A percentile compares a stretch with the other conserved stretches of the same genome.
Evolutionary conservation across 139 green algal species (phyloP).

Genomic region (Zygnema circumcarinatum): DNA sequence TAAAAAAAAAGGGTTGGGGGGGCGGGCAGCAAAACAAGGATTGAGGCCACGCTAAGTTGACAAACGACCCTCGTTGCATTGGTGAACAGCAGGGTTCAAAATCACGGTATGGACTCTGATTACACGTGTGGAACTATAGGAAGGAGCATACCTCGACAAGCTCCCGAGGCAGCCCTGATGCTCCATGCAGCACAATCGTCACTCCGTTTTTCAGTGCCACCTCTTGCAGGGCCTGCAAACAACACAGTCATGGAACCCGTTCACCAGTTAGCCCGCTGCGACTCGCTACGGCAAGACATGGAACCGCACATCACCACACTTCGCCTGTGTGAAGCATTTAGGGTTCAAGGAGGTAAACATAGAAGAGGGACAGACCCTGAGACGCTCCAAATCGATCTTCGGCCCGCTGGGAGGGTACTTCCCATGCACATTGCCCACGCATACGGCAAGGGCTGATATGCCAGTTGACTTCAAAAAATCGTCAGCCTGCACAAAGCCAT

Average conservation of each 20-base stretch:
- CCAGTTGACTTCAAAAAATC: conserved; percentile 41
- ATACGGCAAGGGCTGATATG: conserved; percentile 54
- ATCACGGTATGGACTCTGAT: too few relatives aligned
- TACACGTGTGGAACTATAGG: too few relatives aligned
- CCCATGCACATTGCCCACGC: conserved; percentile 64
- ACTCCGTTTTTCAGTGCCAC: background rate
- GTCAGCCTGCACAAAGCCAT: conserved; percentile 45
- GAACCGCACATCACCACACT: too few relatives aligned
- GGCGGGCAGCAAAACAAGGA: too few relatives aligned
- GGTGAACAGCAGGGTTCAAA: too few relatives aligned
- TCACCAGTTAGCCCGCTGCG: too few relatives aligned
- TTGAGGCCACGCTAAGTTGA: too few relatives aligned
- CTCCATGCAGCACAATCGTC: conserved; percentile 57
- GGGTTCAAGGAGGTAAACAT: conserved; percentile 20
- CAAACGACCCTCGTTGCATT: too few relatives aligned
- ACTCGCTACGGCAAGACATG: too few relatives aligned
- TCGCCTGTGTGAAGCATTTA: too few relatives aligned
- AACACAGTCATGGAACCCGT: too few relatives aligned
- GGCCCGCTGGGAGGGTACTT: conserved; percentile 58
- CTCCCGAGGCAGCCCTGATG: conserved; percentile 51
- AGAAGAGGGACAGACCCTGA: conserved; percentile 35
- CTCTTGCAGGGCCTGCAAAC: conserved; percentile 38
- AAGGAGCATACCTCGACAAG: conserved; percentile 52
- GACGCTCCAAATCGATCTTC: conserved; percentile 46
- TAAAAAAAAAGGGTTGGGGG: too few relatives aligned